phyloP scores from a whole-genome alignment of 2,329 filamentous ascomycete genomes.

The Chaetomium globosum region DNA sequence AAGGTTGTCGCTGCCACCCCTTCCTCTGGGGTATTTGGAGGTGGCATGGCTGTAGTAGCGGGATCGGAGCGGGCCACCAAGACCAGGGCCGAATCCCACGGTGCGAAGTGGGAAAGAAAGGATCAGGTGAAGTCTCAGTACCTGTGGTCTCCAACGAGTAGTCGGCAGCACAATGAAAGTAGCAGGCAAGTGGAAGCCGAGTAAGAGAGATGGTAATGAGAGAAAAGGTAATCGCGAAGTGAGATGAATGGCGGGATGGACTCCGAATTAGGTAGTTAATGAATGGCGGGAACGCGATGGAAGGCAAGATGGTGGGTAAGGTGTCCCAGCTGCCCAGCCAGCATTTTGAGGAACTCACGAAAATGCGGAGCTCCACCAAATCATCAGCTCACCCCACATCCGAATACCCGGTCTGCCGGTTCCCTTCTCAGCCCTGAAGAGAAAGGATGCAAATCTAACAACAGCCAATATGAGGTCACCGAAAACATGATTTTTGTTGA shows the following conservation, averaged over 20 bases:
- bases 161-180: not conserved
- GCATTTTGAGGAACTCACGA: not conserved
- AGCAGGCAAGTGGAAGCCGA: not conserved
- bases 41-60: slow-evolving; percentile 25
- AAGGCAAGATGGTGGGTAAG: not conserved
- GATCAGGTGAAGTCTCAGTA: not conserved
- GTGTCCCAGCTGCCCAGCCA: not conserved
- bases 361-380: not conserved
- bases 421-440: not conserved
- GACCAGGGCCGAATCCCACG: not conserved
- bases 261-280: not conserved
- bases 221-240: not conserved
- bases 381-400: not conserved
- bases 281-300: not conserved
- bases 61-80: not conserved
- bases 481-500: not conserved
- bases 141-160: not conserved
- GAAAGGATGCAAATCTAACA: slow-evolving; percentile 6
- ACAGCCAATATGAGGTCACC: too few relatives aligned
- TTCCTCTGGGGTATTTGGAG: slow-evolving; percentile 33
- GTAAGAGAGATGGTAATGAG: not conserved
- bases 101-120: slow-evolving; percentile 1
- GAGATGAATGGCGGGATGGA: not conserved
- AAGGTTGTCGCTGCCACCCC: slow-evolving; percentile 14
- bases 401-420: not conserved